A percentile compares a stretch with the other conserved stretches of the same genome.
These are phyloP conservation scores for Stagonosporopsis chrysanthemi DNA, from an alignment of 2,329 filamentous ascomycete species.

Conservation along the genomic window DNA sequence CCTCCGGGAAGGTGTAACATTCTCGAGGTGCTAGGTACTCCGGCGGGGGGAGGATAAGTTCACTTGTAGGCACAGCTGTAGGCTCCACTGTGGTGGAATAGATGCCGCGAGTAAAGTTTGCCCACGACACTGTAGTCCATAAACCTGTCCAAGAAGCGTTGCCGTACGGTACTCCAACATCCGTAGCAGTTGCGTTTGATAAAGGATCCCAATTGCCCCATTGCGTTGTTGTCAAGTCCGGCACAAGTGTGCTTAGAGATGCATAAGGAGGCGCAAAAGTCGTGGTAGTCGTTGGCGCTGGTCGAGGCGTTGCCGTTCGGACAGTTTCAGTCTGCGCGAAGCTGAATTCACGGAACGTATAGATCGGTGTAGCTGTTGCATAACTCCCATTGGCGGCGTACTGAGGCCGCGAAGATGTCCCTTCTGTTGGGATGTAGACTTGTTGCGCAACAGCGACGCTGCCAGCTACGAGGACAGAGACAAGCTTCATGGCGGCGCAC, in stretches of 20 bases:
- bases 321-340: conserved; percentile 53
- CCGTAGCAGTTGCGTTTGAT: conserved; percentile 45
- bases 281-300: conserved; percentile 42
- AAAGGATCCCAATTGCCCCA: conserved; percentile 54
- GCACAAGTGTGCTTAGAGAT: conserved; percentile 46
- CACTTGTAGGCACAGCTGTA: conserved; percentile 62
- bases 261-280: conserved; percentile 49
- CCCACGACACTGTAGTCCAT: conserved; percentile 46
- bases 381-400: conserved; percentile 36
- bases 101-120: conserved; percentile 50
- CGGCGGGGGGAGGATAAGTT: conserved; percentile 63
- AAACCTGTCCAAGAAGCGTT: conserved; percentile 51
- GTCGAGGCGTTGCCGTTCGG: conserved; percentile 48
- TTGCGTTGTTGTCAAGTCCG: conserved; percentile 49
- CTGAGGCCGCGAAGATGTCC: conserved; percentile 37
- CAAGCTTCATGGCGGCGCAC: conserved; percentile 23
- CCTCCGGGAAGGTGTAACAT: conserved; percentile 59
- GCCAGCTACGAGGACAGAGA: conserved; percentile 15
- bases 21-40: conserved; percentile 59
- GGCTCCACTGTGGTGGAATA: conserved; percentile 63
- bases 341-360: conserved; percentile 42
- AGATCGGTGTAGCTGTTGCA: conserved; percentile 38
- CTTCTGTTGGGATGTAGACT: conserved; percentile 44
- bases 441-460: conserved; percentile 41
- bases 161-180: conserved; percentile 48